Conservation (phyloP, 179 eudicot species). For the Beta macrorhiza region DNA sequence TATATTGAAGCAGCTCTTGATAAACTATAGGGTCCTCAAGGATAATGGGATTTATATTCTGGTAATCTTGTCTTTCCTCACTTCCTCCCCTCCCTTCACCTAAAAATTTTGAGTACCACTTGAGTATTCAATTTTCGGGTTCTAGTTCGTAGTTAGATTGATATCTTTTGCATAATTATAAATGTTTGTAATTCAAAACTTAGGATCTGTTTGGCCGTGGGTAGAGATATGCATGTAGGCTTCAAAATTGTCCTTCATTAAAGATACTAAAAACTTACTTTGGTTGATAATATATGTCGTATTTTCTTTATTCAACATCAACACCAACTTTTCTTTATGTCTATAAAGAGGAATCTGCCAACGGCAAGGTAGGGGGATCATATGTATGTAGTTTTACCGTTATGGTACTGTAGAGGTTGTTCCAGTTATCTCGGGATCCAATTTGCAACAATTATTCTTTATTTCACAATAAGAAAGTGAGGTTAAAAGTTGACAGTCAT, state of each 20-base stretch:
- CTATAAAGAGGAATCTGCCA: not conserved
- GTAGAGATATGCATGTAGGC: not conserved
- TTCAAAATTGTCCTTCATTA: not conserved
- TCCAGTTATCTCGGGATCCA: not conserved
- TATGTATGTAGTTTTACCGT: not conserved
- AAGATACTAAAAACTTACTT: not conserved
- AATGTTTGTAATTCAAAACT: not conserved
- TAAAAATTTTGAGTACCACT: not conserved
- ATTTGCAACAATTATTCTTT: not conserved
- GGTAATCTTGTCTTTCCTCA: constrained; percentile 45
- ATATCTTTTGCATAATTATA: not conserved
- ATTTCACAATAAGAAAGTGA: not conserved
- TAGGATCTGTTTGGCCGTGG: not conserved
- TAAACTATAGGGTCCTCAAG: constrained; percentile 95
- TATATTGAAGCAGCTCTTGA: constrained; percentile 82
- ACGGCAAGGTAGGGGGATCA: not conserved
- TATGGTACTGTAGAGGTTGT: not conserved
- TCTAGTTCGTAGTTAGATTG: not conserved
- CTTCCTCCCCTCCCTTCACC: constrained; percentile 13
- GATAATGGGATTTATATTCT: constrained; percentile 79
- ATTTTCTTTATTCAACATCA: not conserved
- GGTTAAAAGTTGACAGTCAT: not conserved
- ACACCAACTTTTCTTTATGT: not conserved
- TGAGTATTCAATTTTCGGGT: not conserved
- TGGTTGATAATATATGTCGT: too few relatives aligned